phyloP scores from a whole-genome alignment of 73 alveolate species.

The Paraurostyla sp. region DNA sequence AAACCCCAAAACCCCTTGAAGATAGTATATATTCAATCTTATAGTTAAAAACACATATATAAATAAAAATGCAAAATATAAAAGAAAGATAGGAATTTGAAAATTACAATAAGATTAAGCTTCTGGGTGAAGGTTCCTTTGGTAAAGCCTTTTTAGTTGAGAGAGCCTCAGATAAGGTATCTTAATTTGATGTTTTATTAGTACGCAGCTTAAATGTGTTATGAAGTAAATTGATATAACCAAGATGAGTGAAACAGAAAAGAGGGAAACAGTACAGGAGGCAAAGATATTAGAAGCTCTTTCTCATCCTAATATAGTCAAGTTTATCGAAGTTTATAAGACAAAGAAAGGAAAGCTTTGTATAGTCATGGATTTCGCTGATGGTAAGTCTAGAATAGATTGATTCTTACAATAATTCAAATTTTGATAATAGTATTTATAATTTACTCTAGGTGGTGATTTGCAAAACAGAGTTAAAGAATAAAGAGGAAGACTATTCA shows the following conservation, averaged over 20 bases:
- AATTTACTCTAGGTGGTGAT: conserved; percentile 80
- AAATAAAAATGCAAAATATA: conserved; percentile 51
- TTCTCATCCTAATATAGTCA: conserved; percentile 94
- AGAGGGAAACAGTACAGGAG: conserved; percentile 92
- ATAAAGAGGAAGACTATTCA: conserved; percentile 65
- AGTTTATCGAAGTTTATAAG: conserved; percentile 86
- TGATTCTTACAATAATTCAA: background rate
- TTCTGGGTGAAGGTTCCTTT: conserved; percentile 92
- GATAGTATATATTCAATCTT: too few relatives aligned
- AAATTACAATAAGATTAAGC: conserved; percentile 75
- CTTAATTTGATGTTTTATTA: background rate
- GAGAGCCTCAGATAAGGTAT: conserved; percentile 66
- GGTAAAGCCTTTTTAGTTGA: conserved; percentile 93
- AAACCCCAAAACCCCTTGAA: too few relatives aligned
- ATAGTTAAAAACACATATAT: too few relatives aligned
- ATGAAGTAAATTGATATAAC: conserved; percentile 77
- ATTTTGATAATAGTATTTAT: conserved; percentile 10
- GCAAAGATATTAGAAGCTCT: conserved; percentile 91
- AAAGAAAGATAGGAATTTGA: conserved; percentile 65
- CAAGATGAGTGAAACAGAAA: conserved; percentile 85
- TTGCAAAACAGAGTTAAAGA: conserved; percentile 68
- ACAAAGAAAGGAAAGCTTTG: conserved; percentile 85
- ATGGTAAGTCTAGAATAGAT: too few relatives aligned
- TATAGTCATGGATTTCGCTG: conserved; percentile 86
- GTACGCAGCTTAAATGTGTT: conserved; percentile 63